Evolutionary conservation across 2,329 filamentous ascomycete species (phyloP).

Genomic region (Tympanopsis confertula): DNA sequence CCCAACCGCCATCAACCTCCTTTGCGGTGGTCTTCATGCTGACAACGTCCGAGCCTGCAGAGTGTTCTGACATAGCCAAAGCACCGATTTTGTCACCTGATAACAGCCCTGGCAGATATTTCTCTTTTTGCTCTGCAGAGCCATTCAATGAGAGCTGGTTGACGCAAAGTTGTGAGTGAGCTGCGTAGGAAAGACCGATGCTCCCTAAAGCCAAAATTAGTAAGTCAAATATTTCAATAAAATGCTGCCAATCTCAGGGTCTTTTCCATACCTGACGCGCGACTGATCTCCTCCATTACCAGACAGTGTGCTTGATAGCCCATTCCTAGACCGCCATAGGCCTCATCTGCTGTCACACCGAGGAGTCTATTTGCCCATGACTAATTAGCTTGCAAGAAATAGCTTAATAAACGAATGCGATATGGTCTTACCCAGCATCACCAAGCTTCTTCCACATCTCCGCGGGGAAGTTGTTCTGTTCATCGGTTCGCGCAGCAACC

Average conservation of each 20-base stretch:
- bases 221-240: not conserved
- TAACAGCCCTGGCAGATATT: slow-evolving; percentile 53
- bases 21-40: slow-evolving; percentile 64
- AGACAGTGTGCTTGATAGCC: slow-evolving; percentile 67
- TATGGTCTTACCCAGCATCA: slow-evolving; percentile 38
- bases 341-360: slow-evolving; percentile 61
- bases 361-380: slow-evolving; percentile 29
- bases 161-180: slow-evolving; percentile 65
- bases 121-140: slow-evolving; percentile 48
- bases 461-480: slow-evolving; percentile 56
- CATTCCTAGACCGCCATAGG: slow-evolving; percentile 60
- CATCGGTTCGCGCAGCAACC: slow-evolving; percentile 52
- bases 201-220: slow-evolving; percentile 28
- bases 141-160: slow-evolving; percentile 65
- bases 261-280: slow-evolving; percentile 33
- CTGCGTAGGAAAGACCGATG: slow-evolving; percentile 61
- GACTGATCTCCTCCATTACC: slow-evolving; percentile 61
- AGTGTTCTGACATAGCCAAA: slow-evolving; percentile 64
- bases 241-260: too few relatives aligned
- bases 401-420: not conserved
- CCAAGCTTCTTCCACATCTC: slow-evolving; percentile 66
- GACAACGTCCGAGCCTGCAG: slow-evolving; percentile 64
- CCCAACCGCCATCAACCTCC: slow-evolving; percentile 54
- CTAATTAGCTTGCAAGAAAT: too few relatives aligned
- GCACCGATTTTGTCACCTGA: slow-evolving; percentile 58